Base-by-base conservation (phyloP, 2,329 filamentous ascomycete species). In the Seiridium unicorne region DNA sequence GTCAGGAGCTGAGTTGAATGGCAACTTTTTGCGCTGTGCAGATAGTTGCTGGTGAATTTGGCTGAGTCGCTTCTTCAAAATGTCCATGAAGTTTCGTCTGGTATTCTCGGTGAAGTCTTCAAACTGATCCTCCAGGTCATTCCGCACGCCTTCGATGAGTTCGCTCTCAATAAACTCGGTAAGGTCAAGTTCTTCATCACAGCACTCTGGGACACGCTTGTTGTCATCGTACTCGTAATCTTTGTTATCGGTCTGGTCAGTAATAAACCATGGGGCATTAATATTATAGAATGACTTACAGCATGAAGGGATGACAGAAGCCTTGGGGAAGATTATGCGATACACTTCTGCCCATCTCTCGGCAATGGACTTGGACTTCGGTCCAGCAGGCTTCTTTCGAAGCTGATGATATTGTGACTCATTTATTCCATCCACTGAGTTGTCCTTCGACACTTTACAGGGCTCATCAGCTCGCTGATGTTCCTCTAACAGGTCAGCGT, bases 291-390 rank as follows among this genome's bases (percentile, higher is more conserved):
- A 53, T 26, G 18, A 26, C 60, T 42, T 58, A 61, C 60, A 61
- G 4, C 55, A 48, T 5, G 60, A 55, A 51, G 60, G 60, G 10
- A 61, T 44, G 9, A n/a, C 8, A 0, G 47, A 42, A 11, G 55
- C 60, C 5, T 58, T 40, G 1, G 60, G 60, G 26, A 58, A 61
- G 18, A 61, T 58, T 9, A 51, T 61, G 9, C 38, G 40, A 51
- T 61, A 61, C 5, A 61, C 56, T 10, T 61, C 60, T 36, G 49
- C 7, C 60, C 60, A 61, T 3, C 51, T 8, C 55, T 61, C 34
- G 1, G 13, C 18, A 26, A 26, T 26, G 18, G 18, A 11, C 3
- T 44, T 18, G 10, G 44, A 8, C 44, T 58, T 58, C 2, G 13
- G 36, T 7, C 54, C 11, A 6, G 40, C 36, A n/a, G 55, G 42